Percentiles rank a stretch among this genome's conserved stretches.
These are phyloP conservation scores for Neofusicoccum cordaticola DNA, from an alignment of 2,329 filamentous ascomycete genomes.

Conservation along the genomic window DNA sequence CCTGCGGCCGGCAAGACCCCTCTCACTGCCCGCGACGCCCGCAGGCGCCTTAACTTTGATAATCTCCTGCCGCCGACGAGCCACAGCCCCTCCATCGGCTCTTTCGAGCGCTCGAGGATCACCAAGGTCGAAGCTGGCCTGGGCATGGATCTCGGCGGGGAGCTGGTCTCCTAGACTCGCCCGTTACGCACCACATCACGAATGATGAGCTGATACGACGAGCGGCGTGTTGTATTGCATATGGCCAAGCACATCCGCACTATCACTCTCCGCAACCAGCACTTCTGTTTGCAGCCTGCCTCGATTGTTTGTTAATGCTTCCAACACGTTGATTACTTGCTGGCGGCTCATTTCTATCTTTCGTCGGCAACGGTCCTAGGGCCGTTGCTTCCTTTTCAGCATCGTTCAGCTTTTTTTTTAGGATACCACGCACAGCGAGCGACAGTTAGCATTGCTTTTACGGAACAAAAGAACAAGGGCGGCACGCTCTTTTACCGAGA, in stretches of 20 bases:
- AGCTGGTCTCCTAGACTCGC: constrained; percentile 51
- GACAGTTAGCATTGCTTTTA: constrained; percentile 14
- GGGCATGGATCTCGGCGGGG: constrained; percentile 65
- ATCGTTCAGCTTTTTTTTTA: neutral
- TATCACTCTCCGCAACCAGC: neutral
- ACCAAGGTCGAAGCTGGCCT: constrained; percentile 50
- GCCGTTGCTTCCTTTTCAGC: neutral
- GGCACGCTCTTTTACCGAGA: constrained; percentile 14
- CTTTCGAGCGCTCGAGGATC: constrained; percentile 28
- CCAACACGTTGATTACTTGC: neutral
- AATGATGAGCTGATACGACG: constrained; percentile 17
- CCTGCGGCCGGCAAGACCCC: constrained; percentile 66
- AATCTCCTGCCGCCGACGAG: constrained; percentile 59
- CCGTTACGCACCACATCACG: constrained; percentile 10
- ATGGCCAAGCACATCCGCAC: neutral
- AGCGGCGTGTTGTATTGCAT: neutral
- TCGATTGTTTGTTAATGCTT: constrained; percentile 5
- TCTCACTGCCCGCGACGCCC: constrained; percentile 62
- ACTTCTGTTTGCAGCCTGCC: neutral
- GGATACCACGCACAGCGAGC: constrained; percentile 18
- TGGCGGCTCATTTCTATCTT: neutral
- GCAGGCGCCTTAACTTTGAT: constrained; percentile 80
- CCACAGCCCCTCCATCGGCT: constrained; percentile 41
- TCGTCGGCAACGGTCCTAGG: neutral
- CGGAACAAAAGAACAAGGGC: constrained; percentile 3